phyloP scores from a whole-genome alignment of 768 basidiomycete genomes.

The Paxillus involutus region DNA sequence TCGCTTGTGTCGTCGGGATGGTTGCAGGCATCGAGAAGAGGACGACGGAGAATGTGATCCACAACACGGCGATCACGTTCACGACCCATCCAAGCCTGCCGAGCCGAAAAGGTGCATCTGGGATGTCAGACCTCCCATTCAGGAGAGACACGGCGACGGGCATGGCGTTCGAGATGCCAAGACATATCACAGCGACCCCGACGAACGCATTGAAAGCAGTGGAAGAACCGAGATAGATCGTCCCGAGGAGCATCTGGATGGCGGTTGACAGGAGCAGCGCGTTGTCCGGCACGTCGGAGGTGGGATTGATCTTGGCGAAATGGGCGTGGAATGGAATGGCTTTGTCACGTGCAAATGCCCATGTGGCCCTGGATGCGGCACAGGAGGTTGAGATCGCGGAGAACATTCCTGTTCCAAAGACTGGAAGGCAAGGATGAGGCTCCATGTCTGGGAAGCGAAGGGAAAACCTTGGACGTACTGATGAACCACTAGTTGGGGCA shows the following conservation, averaged over 20 bases:
- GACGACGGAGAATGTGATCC: conserved; percentile 61
- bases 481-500: conserved; percentile 39
- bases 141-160: conserved; percentile 55
- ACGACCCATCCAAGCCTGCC: conserved; percentile 45
- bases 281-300: conserved; percentile 54
- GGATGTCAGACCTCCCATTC: conserved; percentile 42
- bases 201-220: conserved; percentile 70
- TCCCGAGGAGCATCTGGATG: conserved; percentile 58
- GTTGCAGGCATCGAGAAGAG: conserved; percentile 69
- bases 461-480: conserved; percentile 24
- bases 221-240: conserved; percentile 61
- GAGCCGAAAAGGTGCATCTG: conserved; percentile 50
- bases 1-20: conserved; percentile 49
- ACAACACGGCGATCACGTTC: conserved; percentile 55
- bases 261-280: conserved; percentile 58
- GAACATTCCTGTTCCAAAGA: conserved; percentile 57
- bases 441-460: neutral
- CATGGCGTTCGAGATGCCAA: conserved; percentile 61
- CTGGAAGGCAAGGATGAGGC: conserved; percentile 21
- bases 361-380: conserved; percentile 67
- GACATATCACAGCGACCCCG: conserved; percentile 64
- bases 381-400: conserved; percentile 67
- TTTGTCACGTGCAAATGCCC: conserved; percentile 69
- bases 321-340: conserved; percentile 54
- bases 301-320: conserved; percentile 47